Base-by-base conservation (phyloP, 495 filamentous ascomycete genomes). In the Aspergillus leporis region DNA sequence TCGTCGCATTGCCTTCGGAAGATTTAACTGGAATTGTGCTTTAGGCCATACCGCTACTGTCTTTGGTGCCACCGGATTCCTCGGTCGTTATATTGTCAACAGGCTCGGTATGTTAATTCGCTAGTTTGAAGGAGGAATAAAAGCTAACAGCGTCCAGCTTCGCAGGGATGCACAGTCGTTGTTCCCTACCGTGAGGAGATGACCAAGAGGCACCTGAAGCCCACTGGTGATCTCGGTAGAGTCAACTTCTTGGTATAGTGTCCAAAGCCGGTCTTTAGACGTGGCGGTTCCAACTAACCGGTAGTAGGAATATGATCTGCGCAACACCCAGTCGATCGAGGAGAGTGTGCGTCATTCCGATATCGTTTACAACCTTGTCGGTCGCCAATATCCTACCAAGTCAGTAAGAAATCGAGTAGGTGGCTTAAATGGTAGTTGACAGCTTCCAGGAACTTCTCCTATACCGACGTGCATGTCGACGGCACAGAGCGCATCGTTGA, bases 81-180 rank as follows among this genome's bases (percentile, higher is more conserved):
- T 99, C 40, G 94, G 94, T 67, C 88, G 94, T 66, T 99, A 99
- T 74, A 95, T 99, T 74, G 94, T 98, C 67, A 95, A 96, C 76
- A 85, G 89, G 67, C 86, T 99, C 68, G 94, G 94, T 96, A 83
- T 62, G 83, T 68, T 28, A n/a, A 49, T 48, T 23, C 31, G 41
- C 25, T 30, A 6, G 49, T 18, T 14, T 13, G 50, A 53, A 32
- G 62, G 62, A 61, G 59, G 51, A 55, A 40, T 30, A 32, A 40
- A 61, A 21, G 67, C 72, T 83, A 55, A 83, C 69, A 38, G 54
- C 56, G 51, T 46, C 67, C 65, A 97, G 93, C 92, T 67, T 84
- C 88, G 59, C 83, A 89, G 76, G 93, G 93, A 87, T 94, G 91
- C 75, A 96, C 87, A 48, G 93, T 98, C 47, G 84, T 99, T 47